These are phyloP conservation scores for Leccinellum albellum DNA, from an alignment of 768 basidiomycete species.

Conservation along the genomic window DNA sequence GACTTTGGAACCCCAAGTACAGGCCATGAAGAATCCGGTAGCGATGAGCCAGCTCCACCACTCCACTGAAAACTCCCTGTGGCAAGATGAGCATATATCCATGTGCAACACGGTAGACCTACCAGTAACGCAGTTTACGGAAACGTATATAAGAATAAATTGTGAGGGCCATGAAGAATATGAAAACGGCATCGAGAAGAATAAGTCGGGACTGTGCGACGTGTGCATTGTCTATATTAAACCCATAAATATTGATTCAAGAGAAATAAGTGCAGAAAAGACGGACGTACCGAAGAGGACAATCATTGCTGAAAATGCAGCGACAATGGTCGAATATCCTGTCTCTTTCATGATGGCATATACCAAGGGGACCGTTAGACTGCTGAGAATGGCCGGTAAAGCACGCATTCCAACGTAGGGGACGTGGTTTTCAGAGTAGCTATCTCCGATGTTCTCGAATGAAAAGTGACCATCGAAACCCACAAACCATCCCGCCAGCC, in stretches of 20 bases:
- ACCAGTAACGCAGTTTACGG: constrained; percentile 90
- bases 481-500: constrained; percentile 91
- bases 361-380: constrained; percentile 85
- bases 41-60: constrained; percentile 96
- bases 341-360: constrained; percentile 98
- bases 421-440: constrained; percentile 79
- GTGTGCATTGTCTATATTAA: constrained; percentile 82
- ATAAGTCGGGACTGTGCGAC: constrained; percentile 95
- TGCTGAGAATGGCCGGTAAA: constrained; percentile 87
- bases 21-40: constrained; percentile 92
- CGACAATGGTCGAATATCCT: constrained; percentile 88
- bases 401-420: constrained; percentile 94
- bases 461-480: constrained; percentile 93
- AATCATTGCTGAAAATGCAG: constrained; percentile 83
- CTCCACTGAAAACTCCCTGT: constrained; percentile 77
- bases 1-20: constrained; percentile 96
- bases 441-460: constrained; percentile 95
- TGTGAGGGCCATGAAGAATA: constrained; percentile 94
- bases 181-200: constrained; percentile 87
- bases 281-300: constrained; percentile 77
- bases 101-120: constrained; percentile 21
- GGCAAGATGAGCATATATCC: constrained; percentile 3
- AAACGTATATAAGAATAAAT: constrained; percentile 93
- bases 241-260: constrained; percentile 2
- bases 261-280: not conserved